phyloP scores from a whole-genome alignment of 768 basidiomycete species.

The Candolleomyces eurysporus region DNA sequence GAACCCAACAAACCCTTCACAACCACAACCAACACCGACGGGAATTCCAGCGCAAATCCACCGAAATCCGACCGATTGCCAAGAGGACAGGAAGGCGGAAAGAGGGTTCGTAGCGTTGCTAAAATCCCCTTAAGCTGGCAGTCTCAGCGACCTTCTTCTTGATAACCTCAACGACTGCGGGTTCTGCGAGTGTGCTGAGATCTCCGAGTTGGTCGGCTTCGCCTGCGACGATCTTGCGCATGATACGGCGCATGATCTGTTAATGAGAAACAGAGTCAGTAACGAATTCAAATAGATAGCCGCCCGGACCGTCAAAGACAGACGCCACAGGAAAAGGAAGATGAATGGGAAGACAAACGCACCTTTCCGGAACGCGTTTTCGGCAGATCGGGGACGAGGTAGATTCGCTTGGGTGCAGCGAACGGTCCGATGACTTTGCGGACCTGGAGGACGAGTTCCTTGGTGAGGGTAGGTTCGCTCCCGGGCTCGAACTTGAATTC shows the following conservation, averaged over 20 bases:
- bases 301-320: not conserved
- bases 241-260: slow-evolving; percentile 88
- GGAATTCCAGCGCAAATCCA: not conserved
- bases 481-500: slow-evolving; percentile 77
- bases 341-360: slow-evolving; percentile 13
- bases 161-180: slow-evolving; percentile 79
- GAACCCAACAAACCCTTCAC: not conserved
- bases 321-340: not conserved
- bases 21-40: not conserved
- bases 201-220: slow-evolving; percentile 96
- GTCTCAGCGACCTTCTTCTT: slow-evolving; percentile 69
- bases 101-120: not conserved
- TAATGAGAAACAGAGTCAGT: not conserved
- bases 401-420: slow-evolving; percentile 93
- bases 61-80: not conserved
- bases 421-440: slow-evolving; percentile 98
- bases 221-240: slow-evolving; percentile 94
- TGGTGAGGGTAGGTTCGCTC: slow-evolving; percentile 68
- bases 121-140: slow-evolving; percentile 6
- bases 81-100: too few relatives aligned
- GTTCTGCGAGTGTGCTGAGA: slow-evolving; percentile 90
- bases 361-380: slow-evolving; percentile 97
- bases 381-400: slow-evolving; percentile 79
- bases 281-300: not conserved
- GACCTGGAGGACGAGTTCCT: slow-evolving; percentile 92